Conservation (phyloP, 805 yeast genomes). For the Monosporozyma unispora region DNA sequence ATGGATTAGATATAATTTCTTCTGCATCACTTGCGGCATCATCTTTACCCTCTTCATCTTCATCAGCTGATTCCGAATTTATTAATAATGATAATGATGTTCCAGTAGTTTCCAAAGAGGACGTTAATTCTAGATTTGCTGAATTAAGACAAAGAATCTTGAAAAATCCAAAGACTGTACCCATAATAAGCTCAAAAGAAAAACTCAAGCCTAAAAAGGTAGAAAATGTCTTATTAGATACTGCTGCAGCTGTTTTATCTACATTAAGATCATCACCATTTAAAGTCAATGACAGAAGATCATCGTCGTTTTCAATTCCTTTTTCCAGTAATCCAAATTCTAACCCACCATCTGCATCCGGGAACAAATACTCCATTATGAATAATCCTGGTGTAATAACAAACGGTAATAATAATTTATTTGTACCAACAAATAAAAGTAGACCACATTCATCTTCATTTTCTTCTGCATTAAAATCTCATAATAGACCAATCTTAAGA, state of each 20-base stretch:
- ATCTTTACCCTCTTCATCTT: neutral
- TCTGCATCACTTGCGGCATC: neutral
- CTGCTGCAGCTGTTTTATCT: slow-evolving; percentile 29
- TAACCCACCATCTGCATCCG: neutral
- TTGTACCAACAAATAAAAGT: slow-evolving; percentile 4
- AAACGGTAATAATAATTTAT: neutral
- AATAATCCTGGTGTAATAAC: neutral
- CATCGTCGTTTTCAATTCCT: slow-evolving; percentile 6
- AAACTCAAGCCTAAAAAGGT: neutral
- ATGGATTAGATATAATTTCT: neutral
- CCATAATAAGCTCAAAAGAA: neutral
- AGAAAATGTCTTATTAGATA: slow-evolving; percentile 16
- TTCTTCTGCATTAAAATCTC: slow-evolving; percentile 6
- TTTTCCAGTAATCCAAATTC: neutral
- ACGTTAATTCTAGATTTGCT: slow-evolving; percentile 27
- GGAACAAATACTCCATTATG: neutral
- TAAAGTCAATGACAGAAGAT: slow-evolving; percentile 13
- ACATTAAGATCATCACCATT: slow-evolving; percentile 30
- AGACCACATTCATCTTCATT: slow-evolving; percentile 26
- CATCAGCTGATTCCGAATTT: neutral
- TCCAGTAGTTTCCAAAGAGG: slow-evolving; percentile 5
- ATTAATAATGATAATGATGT: slow-evolving; percentile 1
- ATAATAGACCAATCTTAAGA: slow-evolving; percentile 22
- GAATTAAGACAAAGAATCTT: slow-evolving; percentile 24
- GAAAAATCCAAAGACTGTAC: slow-evolving; percentile 15